A percentile compares a stretch with the other conserved stretches of the same genome.
Evolutionary conservation across 2,329 filamentous ascomycete species (phyloP).

Genomic region (Beauveria brongniartii): DNA sequence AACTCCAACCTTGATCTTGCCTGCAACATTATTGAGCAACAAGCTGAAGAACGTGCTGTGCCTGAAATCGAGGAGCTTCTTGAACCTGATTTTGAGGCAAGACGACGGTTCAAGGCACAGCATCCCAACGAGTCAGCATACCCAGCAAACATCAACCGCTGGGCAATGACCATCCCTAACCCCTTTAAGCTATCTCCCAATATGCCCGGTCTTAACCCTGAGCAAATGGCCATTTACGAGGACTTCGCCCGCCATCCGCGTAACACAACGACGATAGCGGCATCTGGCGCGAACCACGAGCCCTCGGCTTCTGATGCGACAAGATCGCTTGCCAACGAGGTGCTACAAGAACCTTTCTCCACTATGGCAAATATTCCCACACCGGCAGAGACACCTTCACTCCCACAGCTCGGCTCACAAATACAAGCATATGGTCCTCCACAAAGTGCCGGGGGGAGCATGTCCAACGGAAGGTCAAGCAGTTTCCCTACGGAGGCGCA

Average conservation of each 20-base stretch:
- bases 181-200: conserved; percentile 79
- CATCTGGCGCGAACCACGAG: conserved; percentile 35
- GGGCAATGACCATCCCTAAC: conserved; percentile 88
- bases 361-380: conserved; percentile 50
- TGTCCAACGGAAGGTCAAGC: conserved; percentile 43
- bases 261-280: conserved; percentile 45
- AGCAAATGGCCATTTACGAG: conserved; percentile 94
- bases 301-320: conserved; percentile 53
- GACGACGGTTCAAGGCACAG: conserved; percentile 65
- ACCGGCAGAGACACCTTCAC: conserved; percentile 49
- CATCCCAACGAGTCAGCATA: conserved; percentile 79
- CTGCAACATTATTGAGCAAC: conserved; percentile 89
- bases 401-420: conserved; percentile 45
- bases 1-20: conserved; percentile 95
- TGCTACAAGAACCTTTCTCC: conserved; percentile 54
- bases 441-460: conserved; percentile 29
- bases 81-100: conserved; percentile 67
- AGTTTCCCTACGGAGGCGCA: conserved; percentile 44
- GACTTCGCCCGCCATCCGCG: conserved; percentile 87
- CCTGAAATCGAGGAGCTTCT: conserved; percentile 95
- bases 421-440: conserved; percentile 47
- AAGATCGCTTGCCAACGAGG: conserved; percentile 53
- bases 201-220: conserved; percentile 66
- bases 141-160: conserved; percentile 73
- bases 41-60: conserved; percentile 85